Conservation (phyloP, 352 stramenopile species). For the Globisporangium canariense region DNA sequence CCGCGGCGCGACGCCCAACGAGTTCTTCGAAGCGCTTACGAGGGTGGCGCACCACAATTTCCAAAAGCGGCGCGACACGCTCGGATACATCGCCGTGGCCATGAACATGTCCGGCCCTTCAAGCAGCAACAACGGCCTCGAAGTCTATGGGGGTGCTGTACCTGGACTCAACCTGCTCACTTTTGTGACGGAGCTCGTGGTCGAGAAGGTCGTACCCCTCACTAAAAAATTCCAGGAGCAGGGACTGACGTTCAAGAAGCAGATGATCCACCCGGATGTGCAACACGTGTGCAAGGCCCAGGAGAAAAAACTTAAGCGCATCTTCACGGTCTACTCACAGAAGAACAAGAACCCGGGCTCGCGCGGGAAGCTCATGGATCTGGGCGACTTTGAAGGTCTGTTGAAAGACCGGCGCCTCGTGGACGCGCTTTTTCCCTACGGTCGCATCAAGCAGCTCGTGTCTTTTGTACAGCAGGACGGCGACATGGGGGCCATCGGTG, state of each 20-base stretch:
- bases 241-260: slow-evolving; percentile 81
- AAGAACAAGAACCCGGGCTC: slow-evolving; percentile 71
- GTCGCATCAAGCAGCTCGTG: slow-evolving; percentile 76
- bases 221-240: slow-evolving; percentile 80
- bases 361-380: slow-evolving; percentile 67
- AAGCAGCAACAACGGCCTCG: background rate
- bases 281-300: slow-evolving; percentile 72
- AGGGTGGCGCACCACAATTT: slow-evolving; percentile 69
- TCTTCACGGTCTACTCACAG: slow-evolving; percentile 70
- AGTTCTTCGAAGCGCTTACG: slow-evolving; percentile 78
- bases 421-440: slow-evolving; percentile 68
- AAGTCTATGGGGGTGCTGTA: background rate
- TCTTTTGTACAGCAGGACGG: slow-evolving; percentile 75
- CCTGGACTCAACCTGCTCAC: slow-evolving; percentile 25
- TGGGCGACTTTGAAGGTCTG: slow-evolving; percentile 66
- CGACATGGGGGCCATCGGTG: slow-evolving; percentile 42
- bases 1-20: slow-evolving; percentile 62
- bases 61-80: slow-evolving; percentile 53
- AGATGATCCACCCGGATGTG: slow-evolving; percentile 77
- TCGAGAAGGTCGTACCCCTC: slow-evolving; percentile 63
- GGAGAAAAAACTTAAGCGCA: slow-evolving; percentile 75
- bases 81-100: slow-evolving; percentile 28
- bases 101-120: slow-evolving; percentile 26
- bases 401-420: slow-evolving; percentile 69
- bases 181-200: slow-evolving; percentile 56